Conservation (phyloP, 192 early-diverging fungal genomes). For the Podila clonocystis region DNA sequence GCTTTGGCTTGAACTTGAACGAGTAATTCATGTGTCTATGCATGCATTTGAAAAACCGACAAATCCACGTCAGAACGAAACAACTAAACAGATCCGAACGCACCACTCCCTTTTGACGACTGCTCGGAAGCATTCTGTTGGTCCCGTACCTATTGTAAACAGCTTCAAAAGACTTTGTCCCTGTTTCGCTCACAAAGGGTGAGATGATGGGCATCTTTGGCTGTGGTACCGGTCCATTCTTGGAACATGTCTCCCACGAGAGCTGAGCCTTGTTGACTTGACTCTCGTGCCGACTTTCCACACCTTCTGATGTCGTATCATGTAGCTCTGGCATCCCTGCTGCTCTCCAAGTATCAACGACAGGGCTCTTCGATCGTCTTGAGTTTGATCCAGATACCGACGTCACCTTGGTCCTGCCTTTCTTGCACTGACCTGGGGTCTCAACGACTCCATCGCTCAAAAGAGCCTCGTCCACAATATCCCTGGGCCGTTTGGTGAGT, state of each 20-base stretch:
- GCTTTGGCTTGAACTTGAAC: conserved; percentile 19
- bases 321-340: conserved; percentile 9
- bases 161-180: conserved; percentile 15
- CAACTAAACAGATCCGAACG: too few species aligned
- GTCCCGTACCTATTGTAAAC: conserved; percentile 25
- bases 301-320: neutral
- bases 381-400: neutral
- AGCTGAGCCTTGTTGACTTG: conserved; percentile 5
- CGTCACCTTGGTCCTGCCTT: neutral
- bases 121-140: neutral
- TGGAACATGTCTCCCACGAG: conserved; percentile 25
- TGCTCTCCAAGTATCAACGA: conserved; percentile 13
- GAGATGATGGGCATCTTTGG: conserved; percentile 8
- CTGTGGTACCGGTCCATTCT: conserved; percentile 3
- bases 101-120: too few species aligned
- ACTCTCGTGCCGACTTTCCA: neutral
- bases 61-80: too few species aligned
- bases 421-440: neutral
- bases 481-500: conserved; percentile 24
- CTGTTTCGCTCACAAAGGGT: conserved; percentile 26
- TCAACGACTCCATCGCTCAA: neutral
- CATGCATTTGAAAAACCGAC: neutral
- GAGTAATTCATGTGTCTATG: conserved; percentile 24
- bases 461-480: conserved; percentile 29
- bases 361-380: neutral